Evolutionary conservation across 495 filamentous ascomycete species (phyloP).

Genomic region (Annulohypoxylon moriforme): DNA sequence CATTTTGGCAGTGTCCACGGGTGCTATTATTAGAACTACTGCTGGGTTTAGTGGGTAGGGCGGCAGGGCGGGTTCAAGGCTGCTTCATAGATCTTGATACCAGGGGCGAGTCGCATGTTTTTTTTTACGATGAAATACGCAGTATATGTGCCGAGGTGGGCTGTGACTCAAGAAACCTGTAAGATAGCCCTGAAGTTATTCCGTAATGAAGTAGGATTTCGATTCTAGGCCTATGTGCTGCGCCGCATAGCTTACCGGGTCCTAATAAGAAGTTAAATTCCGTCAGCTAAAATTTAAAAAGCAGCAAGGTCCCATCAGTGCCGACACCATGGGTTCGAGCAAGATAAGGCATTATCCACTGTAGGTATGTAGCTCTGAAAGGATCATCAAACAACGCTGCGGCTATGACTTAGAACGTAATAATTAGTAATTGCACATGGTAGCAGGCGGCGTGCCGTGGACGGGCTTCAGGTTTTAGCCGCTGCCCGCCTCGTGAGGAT

Average conservation of each 20-base stretch:
- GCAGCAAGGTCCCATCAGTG: neutral
- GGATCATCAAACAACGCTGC: conserved; percentile 10
- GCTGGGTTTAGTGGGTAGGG: neutral
- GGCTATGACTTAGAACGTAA: neutral
- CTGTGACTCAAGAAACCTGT: neutral
- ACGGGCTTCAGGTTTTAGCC: neutral
- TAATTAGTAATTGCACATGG: neutral
- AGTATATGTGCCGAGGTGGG: neutral
- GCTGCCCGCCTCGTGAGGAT: conserved; percentile 20
- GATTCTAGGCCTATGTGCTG: neutral
- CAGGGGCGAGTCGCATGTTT: neutral
- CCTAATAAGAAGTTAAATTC: neutral
- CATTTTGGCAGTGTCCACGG: too few species aligned
- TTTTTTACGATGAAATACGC: neutral
- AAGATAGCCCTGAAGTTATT: neutral
- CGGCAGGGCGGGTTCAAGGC: neutral
- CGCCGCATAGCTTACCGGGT: conserved; percentile 3
- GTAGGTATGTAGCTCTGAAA: neutral
- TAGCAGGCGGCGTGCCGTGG: neutral
- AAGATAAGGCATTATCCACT: neutral
- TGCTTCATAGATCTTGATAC: neutral
- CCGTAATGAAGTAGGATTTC: neutral
- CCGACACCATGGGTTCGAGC: conserved; percentile 6
- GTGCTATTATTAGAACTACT: conserved; percentile 24
- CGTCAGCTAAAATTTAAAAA: neutral